Percentiles rank a stretch among this genome's conserved stretches.
phyloP scores from a whole-genome alignment of 2,329 filamentous ascomycete species.

The Trichoderma semiorbis region DNA sequence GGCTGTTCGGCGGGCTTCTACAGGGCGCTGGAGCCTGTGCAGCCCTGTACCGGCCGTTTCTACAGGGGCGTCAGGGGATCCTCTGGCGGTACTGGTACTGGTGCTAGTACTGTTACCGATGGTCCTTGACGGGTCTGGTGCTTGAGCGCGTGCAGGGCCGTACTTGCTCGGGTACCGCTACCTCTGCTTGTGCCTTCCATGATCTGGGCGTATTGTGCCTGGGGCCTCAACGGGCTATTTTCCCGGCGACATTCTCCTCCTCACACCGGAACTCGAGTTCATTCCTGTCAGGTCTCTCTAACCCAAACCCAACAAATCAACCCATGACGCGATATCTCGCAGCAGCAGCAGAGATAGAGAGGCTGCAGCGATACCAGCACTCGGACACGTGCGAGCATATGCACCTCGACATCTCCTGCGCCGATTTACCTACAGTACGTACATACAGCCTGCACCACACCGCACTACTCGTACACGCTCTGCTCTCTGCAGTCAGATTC shows the following conservation, averaged over 20 bases:
- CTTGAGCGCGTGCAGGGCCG: neutral
- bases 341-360: neutral
- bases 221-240: slow-evolving; percentile 2
- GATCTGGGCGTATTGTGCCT: neutral
- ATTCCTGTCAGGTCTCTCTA: neutral
- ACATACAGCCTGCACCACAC: neutral
- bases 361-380: neutral
- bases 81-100: neutral
- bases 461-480: neutral
- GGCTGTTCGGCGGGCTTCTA: neutral
- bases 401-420: neutral
- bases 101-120: neutral
- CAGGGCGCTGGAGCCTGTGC: neutral
- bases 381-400: neutral
- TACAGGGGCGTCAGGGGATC: slow-evolving; percentile 14
- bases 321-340: neutral
- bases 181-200: neutral
- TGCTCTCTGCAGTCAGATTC: neutral
- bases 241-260: neutral
- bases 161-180: neutral
- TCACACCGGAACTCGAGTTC: slow-evolving; percentile 3
- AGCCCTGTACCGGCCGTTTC: neutral
- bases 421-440: neutral
- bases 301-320: neutral
- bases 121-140: neutral